These are phyloP conservation scores for Phalaenopsis equestris DNA, from an alignment of 106 monocot genomes.

Conservation along the genomic window DNA sequence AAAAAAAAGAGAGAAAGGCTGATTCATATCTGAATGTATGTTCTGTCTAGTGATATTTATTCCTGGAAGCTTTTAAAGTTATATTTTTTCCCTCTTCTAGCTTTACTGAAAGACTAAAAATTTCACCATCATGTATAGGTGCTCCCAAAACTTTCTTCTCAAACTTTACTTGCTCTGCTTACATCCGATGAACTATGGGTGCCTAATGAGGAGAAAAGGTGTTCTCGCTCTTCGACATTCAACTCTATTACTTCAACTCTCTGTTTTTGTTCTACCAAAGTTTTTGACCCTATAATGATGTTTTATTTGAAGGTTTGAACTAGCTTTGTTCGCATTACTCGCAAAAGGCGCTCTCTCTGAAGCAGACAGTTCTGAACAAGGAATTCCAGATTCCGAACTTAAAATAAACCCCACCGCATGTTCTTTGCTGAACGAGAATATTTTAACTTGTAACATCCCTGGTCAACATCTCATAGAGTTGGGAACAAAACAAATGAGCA, in stretches of 20 bases:
- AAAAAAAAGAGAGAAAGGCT: too few relatives aligned
- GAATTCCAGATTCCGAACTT: conserved; percentile 24
- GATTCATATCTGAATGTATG: background rate
- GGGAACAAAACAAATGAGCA: conserved; percentile 35
- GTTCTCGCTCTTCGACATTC: conserved; percentile 22
- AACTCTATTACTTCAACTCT: background rate
- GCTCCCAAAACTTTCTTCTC: conserved; percentile 88
- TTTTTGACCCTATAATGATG: background rate
- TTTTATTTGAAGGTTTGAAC: conserved; percentile 68
- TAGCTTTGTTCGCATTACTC: conserved; percentile 74
- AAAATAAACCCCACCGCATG: conserved; percentile 11
- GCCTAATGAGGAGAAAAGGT: conserved; percentile 96
- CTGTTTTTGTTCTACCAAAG: background rate
- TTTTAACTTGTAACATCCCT: conserved; percentile 12
- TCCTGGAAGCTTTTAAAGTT: background rate
- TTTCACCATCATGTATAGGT: conserved; percentile 38
- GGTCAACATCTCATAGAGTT: conserved; percentile 33
- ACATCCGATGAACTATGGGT: conserved; percentile 98
- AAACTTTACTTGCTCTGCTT: conserved; percentile 83
- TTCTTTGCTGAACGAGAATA: conserved; percentile 31
- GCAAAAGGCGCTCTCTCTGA: conserved; percentile 53
- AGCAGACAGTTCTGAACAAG: conserved; percentile 34
- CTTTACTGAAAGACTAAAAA: background rate
- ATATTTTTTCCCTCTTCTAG: background rate
- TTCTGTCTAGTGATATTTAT: background rate